Evolutionary conservation across 2,329 filamentous ascomycete genomes (phyloP).

Genomic region (Ambrosiella cleistominuta): DNA sequence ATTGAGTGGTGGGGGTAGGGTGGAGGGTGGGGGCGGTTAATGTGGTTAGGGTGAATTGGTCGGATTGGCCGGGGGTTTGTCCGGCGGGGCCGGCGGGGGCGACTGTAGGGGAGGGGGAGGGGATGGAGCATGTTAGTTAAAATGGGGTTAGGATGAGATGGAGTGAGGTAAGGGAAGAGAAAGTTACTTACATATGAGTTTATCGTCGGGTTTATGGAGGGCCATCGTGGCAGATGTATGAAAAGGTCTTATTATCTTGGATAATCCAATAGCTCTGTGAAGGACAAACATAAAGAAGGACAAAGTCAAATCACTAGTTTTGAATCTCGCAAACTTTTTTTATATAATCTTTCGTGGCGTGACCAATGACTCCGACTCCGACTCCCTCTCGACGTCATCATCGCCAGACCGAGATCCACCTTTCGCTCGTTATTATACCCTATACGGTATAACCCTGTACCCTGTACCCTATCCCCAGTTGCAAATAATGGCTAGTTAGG

Average conservation of each 20-base stretch:
- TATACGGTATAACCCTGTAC: too few relatives aligned
- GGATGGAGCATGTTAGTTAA: neutral
- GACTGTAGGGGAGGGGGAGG: constrained; percentile 24
- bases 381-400: too few relatives aligned
- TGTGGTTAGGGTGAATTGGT: constrained; percentile 51
- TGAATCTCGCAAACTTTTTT: too few relatives aligned
- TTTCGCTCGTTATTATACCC: too few relatives aligned
- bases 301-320: too few relatives aligned
- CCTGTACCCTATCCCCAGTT: too few relatives aligned
- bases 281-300: too few relatives aligned
- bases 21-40: constrained; percentile 46
- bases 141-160: neutral
- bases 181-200: constrained; percentile 13
- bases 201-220: constrained; percentile 11
- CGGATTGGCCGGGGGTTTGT: constrained; percentile 44
- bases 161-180: neutral
- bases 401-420: too few relatives aligned
- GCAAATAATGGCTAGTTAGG: too few relatives aligned
- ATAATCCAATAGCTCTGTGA: neutral
- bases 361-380: too few relatives aligned
- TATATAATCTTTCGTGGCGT: too few relatives aligned
- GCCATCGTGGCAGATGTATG: constrained; percentile 8
- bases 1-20: constrained; percentile 56
- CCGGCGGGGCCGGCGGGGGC: constrained; percentile 39
- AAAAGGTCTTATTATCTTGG: neutral